A percentile compares a stretch with the other conserved stretches of the same genome.
These are phyloP conservation scores for Aspergillus sp. DNA, from an alignment of 2,329 filamentous ascomycete genomes.

Conservation along the genomic window DNA sequence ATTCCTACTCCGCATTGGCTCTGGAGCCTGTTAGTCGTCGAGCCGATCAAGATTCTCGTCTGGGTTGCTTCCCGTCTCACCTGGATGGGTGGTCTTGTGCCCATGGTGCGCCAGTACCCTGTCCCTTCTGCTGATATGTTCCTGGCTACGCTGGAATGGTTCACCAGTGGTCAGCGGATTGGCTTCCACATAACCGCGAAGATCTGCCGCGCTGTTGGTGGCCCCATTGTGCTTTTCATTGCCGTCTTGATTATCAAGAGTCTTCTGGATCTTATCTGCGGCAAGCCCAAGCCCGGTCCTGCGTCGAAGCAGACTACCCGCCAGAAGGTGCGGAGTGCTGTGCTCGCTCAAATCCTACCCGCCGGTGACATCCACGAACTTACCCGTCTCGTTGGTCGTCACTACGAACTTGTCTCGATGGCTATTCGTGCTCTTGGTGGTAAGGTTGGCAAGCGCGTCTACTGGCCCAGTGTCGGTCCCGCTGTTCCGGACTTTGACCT, in stretches of 20 bases:
- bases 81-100: constrained; percentile 29
- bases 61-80: constrained; percentile 42
- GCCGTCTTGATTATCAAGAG: constrained; percentile 1
- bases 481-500: constrained; percentile 50
- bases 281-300: constrained; percentile 13
- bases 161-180: constrained; percentile 10
- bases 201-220: constrained; percentile 13
- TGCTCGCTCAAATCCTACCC: constrained; percentile 34
- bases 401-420: constrained; percentile 51
- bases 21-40: constrained; percentile 37
- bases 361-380: constrained; percentile 41
- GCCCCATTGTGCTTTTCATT: background rate
- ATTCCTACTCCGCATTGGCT: constrained; percentile 42
- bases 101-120: constrained; percentile 12
- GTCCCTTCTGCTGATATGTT: constrained; percentile 5
- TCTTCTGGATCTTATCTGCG: constrained; percentile 11
- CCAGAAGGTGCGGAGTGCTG: constrained; percentile 12
- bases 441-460: constrained; percentile 46
- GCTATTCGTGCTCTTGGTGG: constrained; percentile 47
- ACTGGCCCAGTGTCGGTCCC: constrained; percentile 54
- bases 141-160: constrained; percentile 11
- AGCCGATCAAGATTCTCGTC: constrained; percentile 37
- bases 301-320: constrained; percentile 10
- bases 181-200: constrained; percentile 12
- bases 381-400: constrained; percentile 47